Evolutionary conservation across 495 filamentous ascomycete genomes (phyloP).

Genomic region (Penicillium egyptiacum): DNA sequence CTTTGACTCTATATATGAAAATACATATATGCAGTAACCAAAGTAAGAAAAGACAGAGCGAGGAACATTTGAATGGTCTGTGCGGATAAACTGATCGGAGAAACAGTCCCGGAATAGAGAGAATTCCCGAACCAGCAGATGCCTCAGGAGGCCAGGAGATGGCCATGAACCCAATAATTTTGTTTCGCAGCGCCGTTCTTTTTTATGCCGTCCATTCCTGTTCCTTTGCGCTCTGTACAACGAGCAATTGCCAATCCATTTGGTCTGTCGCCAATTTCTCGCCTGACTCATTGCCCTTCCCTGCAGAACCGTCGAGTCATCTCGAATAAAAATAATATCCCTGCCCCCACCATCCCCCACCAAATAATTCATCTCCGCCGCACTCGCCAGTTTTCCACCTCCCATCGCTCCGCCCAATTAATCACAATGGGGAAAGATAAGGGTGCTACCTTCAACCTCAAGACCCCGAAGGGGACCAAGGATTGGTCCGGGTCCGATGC

Average conservation of each 20-base stretch:
- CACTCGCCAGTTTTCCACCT: constrained; percentile 33
- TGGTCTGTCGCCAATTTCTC: constrained; percentile 7
- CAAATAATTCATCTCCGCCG: constrained; percentile 32
- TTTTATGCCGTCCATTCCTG: constrained; percentile 29
- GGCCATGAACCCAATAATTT: constrained; percentile 1
- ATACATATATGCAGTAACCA: background rate
- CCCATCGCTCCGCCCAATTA: constrained; percentile 18
- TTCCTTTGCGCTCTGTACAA: constrained; percentile 25
- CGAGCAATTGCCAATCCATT: constrained; percentile 27
- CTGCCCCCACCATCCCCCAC: constrained; percentile 45
- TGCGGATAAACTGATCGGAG: constrained; percentile 23
- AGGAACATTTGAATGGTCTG: background rate
- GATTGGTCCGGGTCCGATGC: constrained; percentile 42
- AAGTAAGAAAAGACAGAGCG: background rate
- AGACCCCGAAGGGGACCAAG: constrained; percentile 52
- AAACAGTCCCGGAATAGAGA: constrained; percentile 21
- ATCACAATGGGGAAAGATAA: constrained; percentile 40
- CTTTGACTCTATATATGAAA: background rate
- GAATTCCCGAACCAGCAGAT: constrained; percentile 19
- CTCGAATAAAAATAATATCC: constrained; percentile 35
- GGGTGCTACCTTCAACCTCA: constrained; percentile 41
- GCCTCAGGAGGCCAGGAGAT: constrained; percentile 7
- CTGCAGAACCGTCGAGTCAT: constrained; percentile 23
- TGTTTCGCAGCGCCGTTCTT: constrained; percentile 14
- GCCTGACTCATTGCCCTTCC: constrained; percentile 22